Percentiles rank a stretch among this genome's conserved stretches.
Evolutionary conservation across 164 flowering plant species (phyloP).

Genomic region (Litsea cubeba): DNA sequence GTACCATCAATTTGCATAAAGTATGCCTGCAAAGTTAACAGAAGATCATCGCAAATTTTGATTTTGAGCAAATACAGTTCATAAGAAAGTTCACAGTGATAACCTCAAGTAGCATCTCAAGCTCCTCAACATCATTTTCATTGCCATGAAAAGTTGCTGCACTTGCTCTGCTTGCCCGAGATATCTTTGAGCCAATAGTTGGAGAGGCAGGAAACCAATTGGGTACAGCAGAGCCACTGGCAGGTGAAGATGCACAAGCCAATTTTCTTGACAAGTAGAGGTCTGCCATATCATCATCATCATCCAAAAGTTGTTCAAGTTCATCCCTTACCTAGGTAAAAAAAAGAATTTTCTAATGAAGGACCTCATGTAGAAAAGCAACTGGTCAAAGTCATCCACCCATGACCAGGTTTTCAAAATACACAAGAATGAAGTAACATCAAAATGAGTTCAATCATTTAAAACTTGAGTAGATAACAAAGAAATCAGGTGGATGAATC

Average conservation of each 20-base stretch:
- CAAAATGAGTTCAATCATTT: background rate
- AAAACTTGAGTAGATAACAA: background rate
- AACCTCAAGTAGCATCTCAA: conserved; percentile 97
- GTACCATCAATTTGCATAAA: conserved; percentile 97
- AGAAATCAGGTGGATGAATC: background rate
- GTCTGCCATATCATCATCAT: conserved; percentile 97
- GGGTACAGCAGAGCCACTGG: conserved; percentile 53
- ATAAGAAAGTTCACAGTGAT: background rate
- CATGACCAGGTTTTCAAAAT: background rate
- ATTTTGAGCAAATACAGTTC: conserved; percentile 4
- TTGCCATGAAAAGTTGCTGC: conserved; percentile 64
- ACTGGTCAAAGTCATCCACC: background rate
- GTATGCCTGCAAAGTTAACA: conserved; percentile 68
- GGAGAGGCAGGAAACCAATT: conserved; percentile 78
- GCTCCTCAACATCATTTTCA: conserved; percentile 92
- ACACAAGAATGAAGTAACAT: background rate
- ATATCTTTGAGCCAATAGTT: conserved; percentile 64
- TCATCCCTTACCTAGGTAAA: conserved; percentile 80
- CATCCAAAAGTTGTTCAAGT: conserved; percentile 93
- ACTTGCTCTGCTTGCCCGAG: conserved; percentile 81
- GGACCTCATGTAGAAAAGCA: background rate
- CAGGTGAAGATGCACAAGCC: conserved; percentile 58
- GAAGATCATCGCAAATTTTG: conserved; percentile 10
- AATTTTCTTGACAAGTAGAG: conserved; percentile 83
- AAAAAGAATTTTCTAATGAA: background rate